These are phyloP conservation scores for Trichoderma pleuroti DNA, from an alignment of 2,329 filamentous ascomycete species.

Conservation along the genomic window DNA sequence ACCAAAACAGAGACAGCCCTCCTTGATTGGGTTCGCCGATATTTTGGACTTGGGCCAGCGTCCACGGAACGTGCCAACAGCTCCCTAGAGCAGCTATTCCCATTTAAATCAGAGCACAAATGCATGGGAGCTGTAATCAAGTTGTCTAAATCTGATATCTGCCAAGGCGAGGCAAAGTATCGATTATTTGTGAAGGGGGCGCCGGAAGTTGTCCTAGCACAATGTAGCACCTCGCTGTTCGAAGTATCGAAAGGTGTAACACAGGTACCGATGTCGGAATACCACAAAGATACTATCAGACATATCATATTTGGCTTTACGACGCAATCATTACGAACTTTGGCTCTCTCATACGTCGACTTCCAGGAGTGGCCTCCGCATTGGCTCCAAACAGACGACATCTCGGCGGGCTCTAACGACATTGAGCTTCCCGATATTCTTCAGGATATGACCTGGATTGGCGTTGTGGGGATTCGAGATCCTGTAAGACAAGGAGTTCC, in stretches of 20 bases:
- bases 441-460: neutral
- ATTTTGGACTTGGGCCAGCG: conserved; percentile 46
- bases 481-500: conserved; percentile 58
- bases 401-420: conserved; percentile 42
- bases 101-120: conserved; percentile 51
- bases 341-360: conserved; percentile 69
- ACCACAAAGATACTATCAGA: neutral
- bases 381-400: conserved; percentile 47
- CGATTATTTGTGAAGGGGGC: conserved; percentile 54
- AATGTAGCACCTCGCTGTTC: conserved; percentile 30
- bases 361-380: conserved; percentile 68
- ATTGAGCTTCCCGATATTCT: neutral
- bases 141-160: conserved; percentile 26
- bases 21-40: conserved; percentile 45
- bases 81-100: conserved; percentile 45
- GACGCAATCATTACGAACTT: conserved; percentile 66
- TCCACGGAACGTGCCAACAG: conserved; percentile 43
- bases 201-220: conserved; percentile 49
- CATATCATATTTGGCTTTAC: conserved; percentile 55
- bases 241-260: neutral
- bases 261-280: neutral
- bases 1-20: conserved; percentile 55
- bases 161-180: conserved; percentile 33
- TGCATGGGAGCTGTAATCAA: conserved; percentile 53
- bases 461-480: conserved; percentile 54